These are phyloP conservation scores for Magnaporthiopsis incrustans DNA, from an alignment of 2,329 filamentous ascomycete genomes.

Conservation along the genomic window DNA sequence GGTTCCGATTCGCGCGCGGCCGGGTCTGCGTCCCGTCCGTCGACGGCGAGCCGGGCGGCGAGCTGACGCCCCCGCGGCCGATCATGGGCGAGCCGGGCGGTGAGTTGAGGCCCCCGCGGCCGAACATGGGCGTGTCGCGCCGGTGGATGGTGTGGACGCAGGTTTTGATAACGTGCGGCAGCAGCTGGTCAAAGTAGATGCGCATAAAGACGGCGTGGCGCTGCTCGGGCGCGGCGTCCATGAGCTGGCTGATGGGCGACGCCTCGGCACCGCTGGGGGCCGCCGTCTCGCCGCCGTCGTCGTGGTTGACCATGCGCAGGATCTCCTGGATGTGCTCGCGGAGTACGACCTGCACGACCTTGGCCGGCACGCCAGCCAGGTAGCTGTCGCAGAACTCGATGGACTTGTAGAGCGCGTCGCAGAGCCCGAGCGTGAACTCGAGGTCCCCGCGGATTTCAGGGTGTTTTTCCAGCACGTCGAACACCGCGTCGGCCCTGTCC, in stretches of 20 bases:
- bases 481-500: slow-evolving; percentile 8
- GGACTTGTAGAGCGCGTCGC: slow-evolving; percentile 31
- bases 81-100: neutral
- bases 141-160: slow-evolving; percentile 13
- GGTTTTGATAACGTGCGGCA: slow-evolving; percentile 28
- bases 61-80: no score
- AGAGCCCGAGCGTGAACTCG: slow-evolving; percentile 25
- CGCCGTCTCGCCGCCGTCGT: slow-evolving; percentile 12
- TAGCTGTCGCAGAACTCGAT: slow-evolving; percentile 35
- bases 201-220: slow-evolving; percentile 42
- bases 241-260: slow-evolving; percentile 35
- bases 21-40: neutral
- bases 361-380: slow-evolving; percentile 22
- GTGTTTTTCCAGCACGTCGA: slow-evolving; percentile 8
- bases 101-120: neutral
- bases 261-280: neutral
- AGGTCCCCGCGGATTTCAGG: slow-evolving; percentile 3
- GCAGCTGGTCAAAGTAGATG: slow-evolving; percentile 41
- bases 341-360: slow-evolving; percentile 36
- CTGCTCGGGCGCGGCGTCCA: slow-evolving; percentile 37
- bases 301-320: slow-evolving; percentile 35
- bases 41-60: neutral
- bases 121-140: neutral
- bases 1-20: neutral
- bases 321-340: slow-evolving; percentile 43